These are phyloP conservation scores for Sicyos edulis DNA, from an alignment of 306 rosid genomes.

Conservation along the genomic window DNA sequence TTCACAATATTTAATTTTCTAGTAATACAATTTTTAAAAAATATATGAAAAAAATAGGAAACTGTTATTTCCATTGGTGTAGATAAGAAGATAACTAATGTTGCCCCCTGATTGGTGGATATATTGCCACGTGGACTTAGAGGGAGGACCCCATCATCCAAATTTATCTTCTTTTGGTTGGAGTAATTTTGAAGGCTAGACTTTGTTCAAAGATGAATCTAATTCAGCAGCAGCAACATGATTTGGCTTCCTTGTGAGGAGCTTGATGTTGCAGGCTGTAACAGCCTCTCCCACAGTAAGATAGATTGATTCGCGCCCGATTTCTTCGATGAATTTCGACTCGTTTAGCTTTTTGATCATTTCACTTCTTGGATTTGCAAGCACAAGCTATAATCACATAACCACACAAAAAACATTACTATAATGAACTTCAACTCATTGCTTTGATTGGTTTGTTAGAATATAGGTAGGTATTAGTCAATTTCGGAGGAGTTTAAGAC, in stretches of 20 bases:
- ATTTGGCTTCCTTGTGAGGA: constrained; percentile 31
- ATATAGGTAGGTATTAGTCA: neutral
- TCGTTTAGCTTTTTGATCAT: constrained; percentile 41
- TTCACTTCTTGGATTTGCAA: constrained; percentile 44
- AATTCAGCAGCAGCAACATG: constrained; percentile 5
- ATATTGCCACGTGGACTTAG: neutral
- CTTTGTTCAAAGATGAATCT: constrained; percentile 22
- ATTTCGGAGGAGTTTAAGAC: neutral
- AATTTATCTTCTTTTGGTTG: neutral
- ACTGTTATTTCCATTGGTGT: neutral
- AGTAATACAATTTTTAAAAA: neutral
- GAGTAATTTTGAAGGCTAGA: constrained; percentile 18
- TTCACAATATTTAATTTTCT: neutral
- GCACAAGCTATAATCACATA: constrained; percentile 28
- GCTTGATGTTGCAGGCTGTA: constrained; percentile 35
- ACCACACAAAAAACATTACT: neutral
- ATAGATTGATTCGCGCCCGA: constrained; percentile 38
- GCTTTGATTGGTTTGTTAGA: no score
- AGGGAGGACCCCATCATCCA: constrained; percentile 1
- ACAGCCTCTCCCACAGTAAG: constrained; percentile 50
- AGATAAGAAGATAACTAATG: neutral
- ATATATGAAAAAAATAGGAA: neutral
- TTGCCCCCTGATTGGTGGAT: constrained; percentile 14
- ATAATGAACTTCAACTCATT: neutral
- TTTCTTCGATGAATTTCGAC: constrained; percentile 30